Base-by-base conservation (phyloP, 2,329 filamentous ascomycete genomes). In the Aureobasidium pullulans region DNA sequence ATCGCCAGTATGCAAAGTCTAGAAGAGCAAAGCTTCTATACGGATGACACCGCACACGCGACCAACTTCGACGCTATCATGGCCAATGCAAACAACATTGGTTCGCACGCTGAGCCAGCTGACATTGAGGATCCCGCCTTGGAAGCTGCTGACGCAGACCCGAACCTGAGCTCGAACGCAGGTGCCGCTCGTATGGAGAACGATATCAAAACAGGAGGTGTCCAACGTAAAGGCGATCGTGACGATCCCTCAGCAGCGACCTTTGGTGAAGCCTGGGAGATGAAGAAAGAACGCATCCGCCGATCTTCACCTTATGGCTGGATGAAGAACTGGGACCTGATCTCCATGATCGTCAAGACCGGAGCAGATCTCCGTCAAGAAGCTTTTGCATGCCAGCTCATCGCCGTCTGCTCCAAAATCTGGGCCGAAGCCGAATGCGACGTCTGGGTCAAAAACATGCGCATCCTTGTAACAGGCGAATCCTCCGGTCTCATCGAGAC, bases 401-500 rank as follows among this genome's bases (percentile, higher is more conserved):
- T 94, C 65, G 80, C 84, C 60, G 87, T 91, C 11, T 94, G 89
- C 73, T 82, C 88, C 68, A 89, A 87, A 74, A 91, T 92, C 65
- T 94, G 89, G 87, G 76, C 84, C 48, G 88, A 91, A 63, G 86
- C 88, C 15, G 76, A 79, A 29, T 83, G 89, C 34, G 81, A 87
- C 37, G 89, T 94, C n/a, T 94, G 90, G 89, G 88, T 92, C 19
- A 92, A 92, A 74, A 80, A 87, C 61, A 94, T 94, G 89, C 84
- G 89, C 57, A 94, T 94, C 57, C 77, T 94, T 56, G 89, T 94
- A 42, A 93, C 89, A 5, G 89, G 89, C 62, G 89, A 93, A 75
- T 89, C 87, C 8, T 92, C 88, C 1, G 89, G 89, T 3, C 81
- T 94, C 48, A 89, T 94, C 65, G 89, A 94, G 75, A 94, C 89